Base-by-base conservation (phyloP, 345 rosid genomes). In the Pistacia integerrima region DNA sequence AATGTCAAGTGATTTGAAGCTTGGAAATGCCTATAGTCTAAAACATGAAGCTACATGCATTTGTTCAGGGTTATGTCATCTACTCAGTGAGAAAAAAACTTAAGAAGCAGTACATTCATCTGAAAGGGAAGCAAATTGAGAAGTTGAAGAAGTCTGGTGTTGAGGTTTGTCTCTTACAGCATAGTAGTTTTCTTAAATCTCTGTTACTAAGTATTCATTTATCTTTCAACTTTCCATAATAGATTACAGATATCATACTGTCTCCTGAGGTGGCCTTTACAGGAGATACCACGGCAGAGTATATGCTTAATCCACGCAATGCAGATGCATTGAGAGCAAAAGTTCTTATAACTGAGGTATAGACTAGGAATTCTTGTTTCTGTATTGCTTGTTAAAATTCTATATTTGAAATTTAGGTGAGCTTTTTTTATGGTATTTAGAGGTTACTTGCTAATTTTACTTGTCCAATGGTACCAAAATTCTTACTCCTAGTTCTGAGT, bases 241-340 rank as follows among this genome's bases (percentile, higher is more conserved):
- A 95, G 98, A 95, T 95, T 74, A 93, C 98, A 28, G 93, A 95
- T 62, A 86, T 81, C n/a, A 76, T 95, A 65, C 78, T 95, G 77
- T 90, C 96, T 64, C 97, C 99, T 28, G 98, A 95, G 87, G 90
- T 95, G 67, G 97, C 98, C 14, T 93, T 93, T 77, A 93, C 99
- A 11, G 99, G 99, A 74, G 98, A 95, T 80, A 95, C 99, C 65
- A 95, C 96, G 38, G 79, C 97, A 66, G 97, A 93, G 58, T 95
- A 90, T 86, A 95, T 95, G 97, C 91, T 93, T 55, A 93, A 95
- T 84, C 99, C 99, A 58, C 92, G 91, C 44, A 95, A 88, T 71
- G 90, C 99, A 63, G 99, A 95, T 86, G 98, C 99, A 1, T 84
- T 95, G 85, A 90, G 97, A 69, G 98, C 99, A 36, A 95, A 93